phyloP scores from a whole-genome alignment of 2,329 filamentous ascomycete genomes.

The Aspergillus niger region DNA sequence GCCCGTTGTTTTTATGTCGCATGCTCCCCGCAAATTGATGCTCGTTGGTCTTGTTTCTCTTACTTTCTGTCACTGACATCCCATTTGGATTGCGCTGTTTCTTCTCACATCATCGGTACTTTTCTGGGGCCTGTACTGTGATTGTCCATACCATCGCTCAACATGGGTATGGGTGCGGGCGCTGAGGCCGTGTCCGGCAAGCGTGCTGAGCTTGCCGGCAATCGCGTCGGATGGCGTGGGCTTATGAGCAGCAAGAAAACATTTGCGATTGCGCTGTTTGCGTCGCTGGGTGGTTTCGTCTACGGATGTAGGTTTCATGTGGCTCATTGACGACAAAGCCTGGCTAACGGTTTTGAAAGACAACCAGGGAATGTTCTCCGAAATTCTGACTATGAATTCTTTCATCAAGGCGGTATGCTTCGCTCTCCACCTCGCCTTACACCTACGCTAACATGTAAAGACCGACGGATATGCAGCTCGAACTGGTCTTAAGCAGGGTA shows the following conservation, averaged over 20 bases:
- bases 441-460: conserved; percentile 12
- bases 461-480: conserved; percentile 31
- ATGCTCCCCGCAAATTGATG: background rate
- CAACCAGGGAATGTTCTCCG: conserved; percentile 77
- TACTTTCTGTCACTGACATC: background rate
- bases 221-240: conserved; percentile 47
- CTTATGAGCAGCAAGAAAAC: conserved; percentile 57
- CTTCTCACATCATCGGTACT: background rate
- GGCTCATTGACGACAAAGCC: too few species aligned
- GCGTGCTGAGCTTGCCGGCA: conserved; percentile 37
- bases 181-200: conserved; percentile 32
- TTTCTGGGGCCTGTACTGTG: background rate
- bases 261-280: conserved; percentile 58
- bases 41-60: background rate
- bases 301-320: conserved; percentile 56
- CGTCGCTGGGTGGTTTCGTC: conserved; percentile 54
- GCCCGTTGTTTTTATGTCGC: conserved; percentile 1
- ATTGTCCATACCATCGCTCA: background rate
- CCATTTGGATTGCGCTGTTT: background rate
- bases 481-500: conserved; percentile 33
- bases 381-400: conserved; percentile 58
- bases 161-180: conserved; percentile 9
- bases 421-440: conserved; percentile 25
- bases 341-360: conserved; percentile 34
- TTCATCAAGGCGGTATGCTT: conserved; percentile 50